Conservation (phyloP, 495 filamentous ascomycete species). For the Bombardia bombarda region DNA sequence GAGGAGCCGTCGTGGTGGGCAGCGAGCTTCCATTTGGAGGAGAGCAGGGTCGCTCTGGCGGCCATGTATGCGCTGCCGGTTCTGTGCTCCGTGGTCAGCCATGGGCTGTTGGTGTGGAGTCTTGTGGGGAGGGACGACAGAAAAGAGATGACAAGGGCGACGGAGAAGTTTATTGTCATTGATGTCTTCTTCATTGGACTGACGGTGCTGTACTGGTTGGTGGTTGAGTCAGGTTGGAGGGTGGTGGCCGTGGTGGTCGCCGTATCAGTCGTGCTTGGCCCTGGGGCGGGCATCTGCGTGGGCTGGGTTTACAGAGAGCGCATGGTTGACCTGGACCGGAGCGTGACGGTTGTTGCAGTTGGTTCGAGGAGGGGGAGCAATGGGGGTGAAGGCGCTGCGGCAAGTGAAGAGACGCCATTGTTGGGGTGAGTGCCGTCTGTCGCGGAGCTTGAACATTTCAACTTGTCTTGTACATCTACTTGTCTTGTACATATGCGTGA, state of each 20-base stretch:
- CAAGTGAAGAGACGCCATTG: slow-evolving; percentile 23
- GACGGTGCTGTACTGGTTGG: slow-evolving; percentile 34
- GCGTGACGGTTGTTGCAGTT: slow-evolving; percentile 24
- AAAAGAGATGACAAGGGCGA: slow-evolving; percentile 30
- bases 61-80: slow-evolving; percentile 29
- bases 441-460: too few relatives aligned
- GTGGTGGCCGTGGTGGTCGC: slow-evolving; percentile 20
- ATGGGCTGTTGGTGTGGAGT: slow-evolving; percentile 22
- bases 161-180: slow-evolving; percentile 27
- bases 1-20: slow-evolving; percentile 6
- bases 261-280: slow-evolving; percentile 22
- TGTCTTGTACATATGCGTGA: too few relatives aligned
- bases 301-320: slow-evolving; percentile 30
- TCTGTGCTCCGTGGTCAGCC: slow-evolving; percentile 21
- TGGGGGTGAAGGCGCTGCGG: slow-evolving; percentile 1
- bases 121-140: slow-evolving; percentile 26
- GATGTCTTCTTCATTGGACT: slow-evolving; percentile 24
- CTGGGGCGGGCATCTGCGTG: slow-evolving; percentile 30
- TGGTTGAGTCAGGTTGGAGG: slow-evolving; percentile 28
- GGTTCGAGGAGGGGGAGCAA: slow-evolving; percentile 8
- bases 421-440: slow-evolving; percentile 20
- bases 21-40: slow-evolving; percentile 25
- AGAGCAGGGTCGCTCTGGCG: slow-evolving; percentile 13
- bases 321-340: slow-evolving; percentile 19
- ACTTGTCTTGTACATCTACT: too few relatives aligned